Evolutionary conservation across 306 rosid genomes (phyloP).

Genomic region (Inga oerstediana): DNA sequence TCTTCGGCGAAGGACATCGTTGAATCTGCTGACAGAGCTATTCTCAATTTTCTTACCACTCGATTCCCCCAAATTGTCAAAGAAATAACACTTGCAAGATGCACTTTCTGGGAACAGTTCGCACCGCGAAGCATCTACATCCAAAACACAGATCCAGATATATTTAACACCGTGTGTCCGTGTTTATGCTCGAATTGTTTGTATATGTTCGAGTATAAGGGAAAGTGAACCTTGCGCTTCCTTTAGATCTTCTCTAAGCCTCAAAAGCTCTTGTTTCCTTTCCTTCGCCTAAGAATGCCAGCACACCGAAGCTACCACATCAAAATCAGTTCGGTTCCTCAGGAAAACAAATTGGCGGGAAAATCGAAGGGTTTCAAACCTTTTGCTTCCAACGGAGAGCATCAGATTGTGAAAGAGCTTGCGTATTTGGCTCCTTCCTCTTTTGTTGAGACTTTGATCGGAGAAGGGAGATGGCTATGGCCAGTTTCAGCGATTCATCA

Average conservation of each 20-base stretch:
- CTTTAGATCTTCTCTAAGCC: slow-evolving; percentile 77
- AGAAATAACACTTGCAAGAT: slow-evolving; percentile 93
- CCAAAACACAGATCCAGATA: slow-evolving; percentile 4
- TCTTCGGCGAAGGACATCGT: slow-evolving; percentile 83
- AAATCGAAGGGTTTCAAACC: slow-evolving; percentile 50
- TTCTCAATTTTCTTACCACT: slow-evolving; percentile 47
- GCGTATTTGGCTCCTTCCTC: slow-evolving; percentile 29
- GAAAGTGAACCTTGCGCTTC: slow-evolving; percentile 66
- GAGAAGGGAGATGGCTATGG: slow-evolving; percentile 78
- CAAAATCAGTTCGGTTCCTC: neutral
- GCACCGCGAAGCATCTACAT: slow-evolving; percentile 65
- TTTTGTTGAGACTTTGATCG: slow-evolving; percentile 58
- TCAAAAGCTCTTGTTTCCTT: slow-evolving; percentile 77
- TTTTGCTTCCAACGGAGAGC: slow-evolving; percentile 89
- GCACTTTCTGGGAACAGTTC: slow-evolving; percentile 74
- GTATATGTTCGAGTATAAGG: neutral
- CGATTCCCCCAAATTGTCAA: slow-evolving; percentile 58
- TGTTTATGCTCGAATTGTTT: neutral
- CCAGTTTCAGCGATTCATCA: slow-evolving; percentile 66
- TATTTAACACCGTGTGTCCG: neutral
- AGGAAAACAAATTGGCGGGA: neutral
- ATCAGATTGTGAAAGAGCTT: slow-evolving; percentile 55
- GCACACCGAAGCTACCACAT: neutral
- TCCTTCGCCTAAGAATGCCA: slow-evolving; percentile 73
- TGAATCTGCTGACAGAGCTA: slow-evolving; percentile 59